Percentiles rank a stretch among this genome's conserved stretches.
Conservation (phyloP, 139 green algal species). For the Closterium sp. region DNA sequence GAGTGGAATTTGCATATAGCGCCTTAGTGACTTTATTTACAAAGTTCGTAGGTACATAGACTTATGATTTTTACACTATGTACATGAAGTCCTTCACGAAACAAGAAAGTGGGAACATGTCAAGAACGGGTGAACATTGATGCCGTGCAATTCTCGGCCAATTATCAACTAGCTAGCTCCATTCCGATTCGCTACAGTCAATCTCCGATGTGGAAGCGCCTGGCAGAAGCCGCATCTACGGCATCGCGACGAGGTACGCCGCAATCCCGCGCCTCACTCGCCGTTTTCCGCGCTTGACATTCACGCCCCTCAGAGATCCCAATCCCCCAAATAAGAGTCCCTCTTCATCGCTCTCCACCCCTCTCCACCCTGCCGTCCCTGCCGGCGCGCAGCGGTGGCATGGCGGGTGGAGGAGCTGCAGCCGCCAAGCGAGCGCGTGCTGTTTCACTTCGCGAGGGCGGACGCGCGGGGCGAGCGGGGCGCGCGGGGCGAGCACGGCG, state of each 20-base stretch:
- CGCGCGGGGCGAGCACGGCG: no score
- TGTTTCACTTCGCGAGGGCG: background rate
- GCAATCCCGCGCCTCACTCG: background rate
- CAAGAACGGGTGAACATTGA: no score
- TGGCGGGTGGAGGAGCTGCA: background rate
- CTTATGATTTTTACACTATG: no score
- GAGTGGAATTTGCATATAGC: slow-evolving; percentile 35
- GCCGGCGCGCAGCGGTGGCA: background rate
- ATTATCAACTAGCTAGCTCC: no score
- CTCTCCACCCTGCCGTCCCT: background rate
- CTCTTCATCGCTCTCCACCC: background rate
- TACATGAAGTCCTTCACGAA: no score
- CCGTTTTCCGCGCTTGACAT: background rate
- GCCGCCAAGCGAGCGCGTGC: background rate
- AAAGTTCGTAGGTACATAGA: no score
- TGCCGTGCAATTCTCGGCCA: no score
- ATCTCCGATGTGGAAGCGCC: background rate
- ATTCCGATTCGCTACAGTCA: background rate
- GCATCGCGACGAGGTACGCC: background rate
- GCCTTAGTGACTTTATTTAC: no score
- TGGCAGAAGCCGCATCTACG: background rate
- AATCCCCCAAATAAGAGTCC: background rate
- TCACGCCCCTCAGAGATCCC: background rate
- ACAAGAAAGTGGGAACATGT: no score
- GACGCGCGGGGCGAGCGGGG: no score